Conservation (phyloP, 2,329 filamentous ascomycete genomes). For the Fusarium napiforme region DNA sequence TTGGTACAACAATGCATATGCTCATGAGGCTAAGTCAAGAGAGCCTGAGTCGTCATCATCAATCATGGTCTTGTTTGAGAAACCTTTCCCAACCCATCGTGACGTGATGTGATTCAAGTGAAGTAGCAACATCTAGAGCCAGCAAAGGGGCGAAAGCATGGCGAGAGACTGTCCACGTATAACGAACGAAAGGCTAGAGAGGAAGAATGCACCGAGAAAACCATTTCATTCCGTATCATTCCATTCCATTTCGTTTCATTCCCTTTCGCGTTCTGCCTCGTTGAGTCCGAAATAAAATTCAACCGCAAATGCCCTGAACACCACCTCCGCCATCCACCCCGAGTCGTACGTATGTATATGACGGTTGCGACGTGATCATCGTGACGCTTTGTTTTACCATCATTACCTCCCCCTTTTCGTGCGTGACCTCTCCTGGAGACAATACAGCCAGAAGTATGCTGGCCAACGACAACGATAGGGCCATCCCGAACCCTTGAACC, state of each 20-base stretch:
- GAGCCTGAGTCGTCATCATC: conserved; percentile 27
- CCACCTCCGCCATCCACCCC: conserved; percentile 26
- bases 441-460: conserved; percentile 37
- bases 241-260: background rate
- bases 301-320: conserved; percentile 30
- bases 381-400: conserved; percentile 26
- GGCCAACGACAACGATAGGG: conserved; percentile 25
- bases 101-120: conserved; percentile 4
- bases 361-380: conserved; percentile 20
- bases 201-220: conserved; percentile 24
- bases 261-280: conserved; percentile 32
- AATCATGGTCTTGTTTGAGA: conserved; percentile 36
- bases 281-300: conserved; percentile 32
- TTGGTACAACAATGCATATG: conserved; percentile 24
- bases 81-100: conserved; percentile 22
- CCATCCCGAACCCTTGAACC: conserved; percentile 33
- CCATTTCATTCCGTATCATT: conserved; percentile 5
- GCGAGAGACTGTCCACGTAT: conserved; percentile 32
- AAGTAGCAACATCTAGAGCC: conserved; percentile 36
- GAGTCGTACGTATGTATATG: conserved; percentile 29
- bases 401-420: conserved; percentile 25
- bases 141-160: conserved; percentile 30
- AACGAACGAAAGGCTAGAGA: conserved; percentile 26
- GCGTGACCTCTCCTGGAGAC: conserved; percentile 22
- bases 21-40: conserved; percentile 13